Conservation (phyloP, 768 basidiomycete genomes). For the Kwoniella mangroviensis region DNA sequence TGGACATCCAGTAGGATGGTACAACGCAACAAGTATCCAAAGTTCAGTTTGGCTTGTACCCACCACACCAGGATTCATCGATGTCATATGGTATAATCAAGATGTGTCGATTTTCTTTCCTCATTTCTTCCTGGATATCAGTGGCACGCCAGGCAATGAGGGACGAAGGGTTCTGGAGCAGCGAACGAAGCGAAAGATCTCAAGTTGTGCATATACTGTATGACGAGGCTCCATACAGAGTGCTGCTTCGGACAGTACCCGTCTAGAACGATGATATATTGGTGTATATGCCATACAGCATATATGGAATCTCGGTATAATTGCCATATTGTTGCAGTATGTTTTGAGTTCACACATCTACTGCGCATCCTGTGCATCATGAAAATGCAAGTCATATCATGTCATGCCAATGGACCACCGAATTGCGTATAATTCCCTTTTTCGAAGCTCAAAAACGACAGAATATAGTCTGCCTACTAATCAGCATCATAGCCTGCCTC, state of each 20-base stretch:
- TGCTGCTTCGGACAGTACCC: background rate
- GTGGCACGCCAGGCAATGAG: too few species aligned
- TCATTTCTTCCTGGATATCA: background rate
- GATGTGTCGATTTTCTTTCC: background rate
- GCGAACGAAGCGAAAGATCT: background rate
- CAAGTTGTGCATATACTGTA: background rate
- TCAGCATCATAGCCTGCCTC: too few species aligned
- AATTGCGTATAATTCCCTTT: too few species aligned
- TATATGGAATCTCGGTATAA: too few species aligned
- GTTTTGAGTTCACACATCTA: too few species aligned
- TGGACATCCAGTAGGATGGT: background rate
- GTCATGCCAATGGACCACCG: too few species aligned
- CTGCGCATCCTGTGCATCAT: too few species aligned
- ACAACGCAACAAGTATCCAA: background rate
- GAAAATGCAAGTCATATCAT: too few species aligned
- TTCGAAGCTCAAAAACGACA: too few species aligned
- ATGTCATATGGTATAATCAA: background rate
- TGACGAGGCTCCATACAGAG: background rate
- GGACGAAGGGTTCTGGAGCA: conserved; percentile 5
- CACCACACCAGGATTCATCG: background rate
- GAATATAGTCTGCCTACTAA: too few species aligned
- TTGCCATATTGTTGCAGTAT: too few species aligned
- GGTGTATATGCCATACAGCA: too few species aligned
- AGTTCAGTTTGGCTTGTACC: background rate
- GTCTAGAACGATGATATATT: background rate